Evolutionary conservation across 2,329 filamentous ascomycete species (phyloP).

Genomic region (Chaetomium olivaceum): DNA sequence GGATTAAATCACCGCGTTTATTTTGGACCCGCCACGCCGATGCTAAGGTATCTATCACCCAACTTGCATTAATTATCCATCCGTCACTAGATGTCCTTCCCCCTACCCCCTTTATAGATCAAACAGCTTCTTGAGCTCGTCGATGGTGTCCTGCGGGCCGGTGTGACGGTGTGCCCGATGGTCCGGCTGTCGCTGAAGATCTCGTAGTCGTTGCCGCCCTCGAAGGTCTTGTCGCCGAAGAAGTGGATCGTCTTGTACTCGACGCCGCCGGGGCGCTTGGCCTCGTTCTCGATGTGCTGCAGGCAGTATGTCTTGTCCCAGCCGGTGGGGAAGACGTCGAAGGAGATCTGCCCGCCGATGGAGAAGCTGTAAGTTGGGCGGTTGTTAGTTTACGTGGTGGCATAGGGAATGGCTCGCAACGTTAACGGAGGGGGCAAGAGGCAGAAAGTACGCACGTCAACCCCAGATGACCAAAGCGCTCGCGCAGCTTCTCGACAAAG

Average conservation of each 20-base stretch:
- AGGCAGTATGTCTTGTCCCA: slow-evolving; percentile 99
- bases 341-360: slow-evolving; percentile 96
- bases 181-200: slow-evolving; percentile 83
- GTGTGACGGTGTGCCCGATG: slow-evolving; percentile 79
- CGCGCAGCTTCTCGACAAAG: slow-evolving; percentile 74
- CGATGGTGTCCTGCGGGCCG: slow-evolving; percentile 79
- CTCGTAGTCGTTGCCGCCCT: slow-evolving; percentile 94
- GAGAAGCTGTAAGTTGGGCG: slow-evolving; percentile 63
- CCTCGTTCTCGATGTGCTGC: slow-evolving; percentile 79
- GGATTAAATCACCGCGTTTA: neutral
- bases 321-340: slow-evolving; percentile 93
- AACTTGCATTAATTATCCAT: slow-evolving; percentile 16
- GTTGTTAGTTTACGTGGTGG: neutral
- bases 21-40: neutral
- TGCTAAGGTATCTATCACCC: slow-evolving; percentile 1
- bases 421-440: neutral
- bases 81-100: neutral
- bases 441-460: slow-evolving; percentile 65
- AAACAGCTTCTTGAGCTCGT: slow-evolving; percentile 79
- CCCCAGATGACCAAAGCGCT: slow-evolving; percentile 79
- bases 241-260: slow-evolving; percentile 90
- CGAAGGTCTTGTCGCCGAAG: slow-evolving; percentile 93
- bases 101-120: slow-evolving; percentile 44
- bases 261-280: slow-evolving; percentile 66
- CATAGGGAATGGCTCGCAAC: neutral